A percentile compares a stretch with the other conserved stretches of the same genome.
Evolutionary conservation across 2,329 filamentous ascomycete species (phyloP).

Genomic region (Ceratocystis variospora): DNA sequence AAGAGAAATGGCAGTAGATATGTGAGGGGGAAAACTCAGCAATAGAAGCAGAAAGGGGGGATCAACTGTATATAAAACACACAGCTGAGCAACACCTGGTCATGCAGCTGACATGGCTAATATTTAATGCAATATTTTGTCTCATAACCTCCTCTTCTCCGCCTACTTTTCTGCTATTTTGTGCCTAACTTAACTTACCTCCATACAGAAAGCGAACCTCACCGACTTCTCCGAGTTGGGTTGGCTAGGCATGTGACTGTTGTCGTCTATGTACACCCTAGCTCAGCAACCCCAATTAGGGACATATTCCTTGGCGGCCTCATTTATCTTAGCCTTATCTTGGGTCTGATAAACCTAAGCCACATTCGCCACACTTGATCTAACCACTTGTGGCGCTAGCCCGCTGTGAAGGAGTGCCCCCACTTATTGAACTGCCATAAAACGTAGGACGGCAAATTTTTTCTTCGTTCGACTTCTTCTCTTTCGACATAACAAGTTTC

Average conservation of each 20-base stretch:
- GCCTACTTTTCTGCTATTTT: constrained; percentile 1
- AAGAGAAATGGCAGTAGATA: background rate
- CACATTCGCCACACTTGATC: background rate
- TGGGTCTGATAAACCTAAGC: background rate
- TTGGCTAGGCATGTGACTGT: constrained; percentile 9
- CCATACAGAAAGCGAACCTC: constrained; percentile 9
- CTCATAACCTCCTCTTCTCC: background rate
- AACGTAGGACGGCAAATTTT: constrained; percentile 18
- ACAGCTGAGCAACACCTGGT: constrained; percentile 8
- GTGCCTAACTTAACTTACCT: constrained; percentile 9
- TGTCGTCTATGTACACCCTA: background rate
- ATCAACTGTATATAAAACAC: constrained; percentile 13
- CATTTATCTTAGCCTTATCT: constrained; percentile 7
- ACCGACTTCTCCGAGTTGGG: constrained; percentile 11
- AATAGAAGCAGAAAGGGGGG: background rate
- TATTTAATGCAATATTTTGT: background rate
- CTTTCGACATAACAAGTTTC: constrained; percentile 4
- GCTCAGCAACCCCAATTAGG: constrained; percentile 1
- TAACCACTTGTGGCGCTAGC: constrained; percentile 10
- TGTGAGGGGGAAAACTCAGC: background rate
- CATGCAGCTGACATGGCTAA: constrained; percentile 17
- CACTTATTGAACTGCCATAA: constrained; percentile 16
- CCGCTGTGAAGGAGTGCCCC: constrained; percentile 3
- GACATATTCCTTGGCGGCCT: constrained; percentile 12
- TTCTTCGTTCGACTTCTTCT: background rate